phyloP scores from a whole-genome alignment of 1,284 basidiomycete species.

The Irpex rosettiformis region DNA sequence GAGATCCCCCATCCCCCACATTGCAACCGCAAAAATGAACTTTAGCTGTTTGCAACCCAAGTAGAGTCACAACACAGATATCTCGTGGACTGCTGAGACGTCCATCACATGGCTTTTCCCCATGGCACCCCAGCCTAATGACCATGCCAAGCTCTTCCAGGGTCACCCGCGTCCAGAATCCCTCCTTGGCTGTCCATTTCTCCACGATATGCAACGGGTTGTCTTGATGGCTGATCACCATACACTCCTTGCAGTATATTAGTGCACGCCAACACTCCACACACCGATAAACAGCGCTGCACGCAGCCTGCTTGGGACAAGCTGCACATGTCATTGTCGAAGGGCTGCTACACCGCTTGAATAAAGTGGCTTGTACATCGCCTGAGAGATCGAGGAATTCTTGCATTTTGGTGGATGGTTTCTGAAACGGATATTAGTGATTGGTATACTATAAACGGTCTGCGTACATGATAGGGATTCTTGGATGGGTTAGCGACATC shows the following conservation, averaged over 20 bases:
- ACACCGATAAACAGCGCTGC: slow-evolving; percentile 5
- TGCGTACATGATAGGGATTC: too few species aligned
- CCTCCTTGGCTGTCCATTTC: slow-evolving; percentile 2
- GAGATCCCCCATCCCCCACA: neutral
- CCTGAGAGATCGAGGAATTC: neutral
- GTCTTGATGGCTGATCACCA: slow-evolving; percentile 3
- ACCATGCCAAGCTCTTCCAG: slow-evolving; percentile 6
- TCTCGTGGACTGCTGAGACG: neutral
- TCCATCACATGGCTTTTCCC: neutral
- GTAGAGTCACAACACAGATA: slow-evolving; percentile 4
- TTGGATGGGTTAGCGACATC: too few species aligned
- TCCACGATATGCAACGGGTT: slow-evolving; percentile 10
- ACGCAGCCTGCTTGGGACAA: neutral
- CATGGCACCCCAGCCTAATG: slow-evolving; percentile 8
- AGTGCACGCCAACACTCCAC: neutral
- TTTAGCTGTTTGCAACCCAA: neutral
- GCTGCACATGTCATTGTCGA: neutral
- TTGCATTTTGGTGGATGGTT: slow-evolving; percentile 4
- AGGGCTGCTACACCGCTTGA: neutral
- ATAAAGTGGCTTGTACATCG: neutral
- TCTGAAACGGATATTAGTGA: neutral
- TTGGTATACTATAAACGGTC: too few species aligned
- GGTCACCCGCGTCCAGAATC: slow-evolving; percentile 4
- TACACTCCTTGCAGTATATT: neutral
- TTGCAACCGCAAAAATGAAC: slow-evolving; percentile 9